Evolutionary conservation across 2,329 filamentous ascomycete species (phyloP), one percentile per base, ranked within the genome.

Genomic region (Phialophora macrospora): DNA sequence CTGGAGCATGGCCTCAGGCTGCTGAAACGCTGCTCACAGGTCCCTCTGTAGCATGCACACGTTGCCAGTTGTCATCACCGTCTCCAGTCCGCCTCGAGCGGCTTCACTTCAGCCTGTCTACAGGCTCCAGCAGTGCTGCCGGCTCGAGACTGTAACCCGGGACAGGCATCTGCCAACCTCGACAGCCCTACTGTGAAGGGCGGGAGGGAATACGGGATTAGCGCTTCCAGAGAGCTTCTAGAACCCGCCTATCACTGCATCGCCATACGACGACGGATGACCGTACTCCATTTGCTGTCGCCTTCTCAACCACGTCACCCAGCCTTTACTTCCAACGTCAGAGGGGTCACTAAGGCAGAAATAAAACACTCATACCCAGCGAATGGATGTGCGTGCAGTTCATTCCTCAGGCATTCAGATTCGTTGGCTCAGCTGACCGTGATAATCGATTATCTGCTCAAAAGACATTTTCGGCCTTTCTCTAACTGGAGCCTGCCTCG

Each of bases 191-290:
- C 30, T n/a, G 22, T 14, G 46, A 32, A 49, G 22, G n/a, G 28
- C 41, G 57, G 44, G 57, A 60, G n/a, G 28, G 26, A 49, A 30
- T 30, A 20, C 20, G 46, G 44, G 44, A 46, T 22, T 51, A 32
- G 48, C 28, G 58, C 44, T 64, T 67, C 62, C 62, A 62, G 22
- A 24, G 34, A 32, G 56, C 65, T 67, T 67, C 65, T 67, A 67
- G 65, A 67, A 67, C 32, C 65, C 65, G 57, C 57, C 48, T 41
- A 56, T 58, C 61, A 57, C 26, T 51, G 48, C 49, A 46, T 5
- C 30, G 38, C 20, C 24, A 41, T 55, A n/a, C 14, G 51, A 44
- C 20, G 20, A 24, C 30, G 6, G 28, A 59, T 58, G 44, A 28
- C 20, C 51, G 17, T 28, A 34, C 44, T 52, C 30, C 30, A 60